Evolutionary conservation across 1,284 basidiomycete species (phyloP), one percentile per base, ranked within the genome.

Genomic region (Melampsora americana): DNA sequence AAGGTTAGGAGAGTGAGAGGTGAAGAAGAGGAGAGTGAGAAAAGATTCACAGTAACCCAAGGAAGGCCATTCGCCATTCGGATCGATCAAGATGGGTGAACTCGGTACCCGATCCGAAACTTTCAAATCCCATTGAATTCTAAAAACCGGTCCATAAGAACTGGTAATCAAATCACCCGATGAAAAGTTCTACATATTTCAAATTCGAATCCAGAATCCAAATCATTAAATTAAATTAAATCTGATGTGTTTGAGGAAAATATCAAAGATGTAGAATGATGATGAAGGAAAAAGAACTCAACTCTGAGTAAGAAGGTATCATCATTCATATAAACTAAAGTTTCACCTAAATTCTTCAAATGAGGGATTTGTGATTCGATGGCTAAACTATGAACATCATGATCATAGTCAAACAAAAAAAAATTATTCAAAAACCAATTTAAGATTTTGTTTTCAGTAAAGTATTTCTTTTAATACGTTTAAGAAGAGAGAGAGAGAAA

Each of bases 301-400:
- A 74, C 72, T 20, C 65, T 66, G 23, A 74, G 42, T 48, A 74
- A 60, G 50, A 74, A 74, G 50, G 53, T 66, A 60, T 74, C 72
- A 50, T 74, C 72, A 46, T 74, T 74, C 16, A 74, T 23, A 50
- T 74, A 74, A 20, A 74, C 16, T n/a, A 74, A 30, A 20, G 64
- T 67, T 20, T 74, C 18, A 2, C 42, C 32, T n/a, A 74, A 66
- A 9, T 28, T 46, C 2, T 32, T 20, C 5, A 60, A 35, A 74
- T 74, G 64, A 28, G 48, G 61, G n/a, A 74, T 59, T 48, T 74
- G 72, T 30, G 48, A 59, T 67, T 74, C 72, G 20, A 74, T 74
- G 5, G 72, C 72, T 39, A 74, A 32, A 30, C 72, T 74, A n/a
- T 3, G 11, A 56, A 9, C n/a, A n/a, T n/a, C n/a, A n/a, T n/a